Conservation (phyloP, 2,329 filamentous ascomycete species). For the Paraphaeosphaeria minitans region DNA sequence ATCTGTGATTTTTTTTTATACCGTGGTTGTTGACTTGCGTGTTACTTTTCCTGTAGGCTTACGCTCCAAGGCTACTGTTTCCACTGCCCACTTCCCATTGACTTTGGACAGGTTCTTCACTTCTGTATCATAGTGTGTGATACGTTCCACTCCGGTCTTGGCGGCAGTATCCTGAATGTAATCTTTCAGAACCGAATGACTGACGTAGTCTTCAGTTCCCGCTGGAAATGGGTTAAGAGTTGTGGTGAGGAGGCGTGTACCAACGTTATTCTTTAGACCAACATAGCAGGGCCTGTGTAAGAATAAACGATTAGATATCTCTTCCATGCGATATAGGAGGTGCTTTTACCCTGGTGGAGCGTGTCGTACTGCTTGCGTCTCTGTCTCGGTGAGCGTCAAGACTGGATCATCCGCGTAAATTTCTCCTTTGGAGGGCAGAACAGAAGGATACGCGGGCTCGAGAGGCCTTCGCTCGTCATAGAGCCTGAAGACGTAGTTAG, state of each 20-base stretch:
- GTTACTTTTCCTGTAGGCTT: conserved; percentile 9
- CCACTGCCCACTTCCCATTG: conserved; percentile 57
- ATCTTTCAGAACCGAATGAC: conserved; percentile 60
- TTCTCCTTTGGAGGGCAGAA: conserved; percentile 25
- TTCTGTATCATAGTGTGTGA: conserved; percentile 63
- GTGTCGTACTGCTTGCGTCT: conserved; percentile 40
- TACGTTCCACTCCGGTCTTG: conserved; percentile 55
- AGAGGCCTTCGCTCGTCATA: conserved; percentile 57
- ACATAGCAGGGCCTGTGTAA: conserved; percentile 56
- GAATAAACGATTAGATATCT: conserved; percentile 14
- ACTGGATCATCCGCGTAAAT: conserved; percentile 15
- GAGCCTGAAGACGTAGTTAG: conserved; percentile 40
- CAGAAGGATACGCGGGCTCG: conserved; percentile 55
- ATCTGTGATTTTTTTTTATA: neutral
- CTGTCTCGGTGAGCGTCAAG: conserved; percentile 15
- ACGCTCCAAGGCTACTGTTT: conserved; percentile 52
- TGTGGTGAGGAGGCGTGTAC: conserved; percentile 56
- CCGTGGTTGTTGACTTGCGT: conserved; percentile 16
- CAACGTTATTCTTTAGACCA: conserved; percentile 60
- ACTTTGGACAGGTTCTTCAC: conserved; percentile 60
- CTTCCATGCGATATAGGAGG: neutral
- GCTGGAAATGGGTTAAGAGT: conserved; percentile 61
- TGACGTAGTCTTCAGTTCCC: conserved; percentile 64
- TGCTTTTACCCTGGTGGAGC: conserved; percentile 57
- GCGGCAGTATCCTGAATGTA: conserved; percentile 67